phyloP scores from a whole-genome alignment of 345 rosid species.

The Lumnitzera littorea region DNA sequence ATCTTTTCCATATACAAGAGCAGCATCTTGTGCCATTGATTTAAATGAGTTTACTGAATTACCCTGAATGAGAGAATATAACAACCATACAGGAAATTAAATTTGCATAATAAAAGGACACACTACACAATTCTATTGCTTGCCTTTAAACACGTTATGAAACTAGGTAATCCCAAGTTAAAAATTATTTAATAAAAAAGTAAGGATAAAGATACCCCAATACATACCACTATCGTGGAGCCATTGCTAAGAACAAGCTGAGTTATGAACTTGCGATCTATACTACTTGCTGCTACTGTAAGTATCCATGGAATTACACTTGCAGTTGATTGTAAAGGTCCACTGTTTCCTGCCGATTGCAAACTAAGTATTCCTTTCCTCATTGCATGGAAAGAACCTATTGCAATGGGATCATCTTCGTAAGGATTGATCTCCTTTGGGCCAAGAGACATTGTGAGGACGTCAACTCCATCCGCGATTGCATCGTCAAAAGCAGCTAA shows the following conservation, averaged over 20 bases:
- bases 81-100: too few species aligned
- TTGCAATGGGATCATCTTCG: slow-evolving; percentile 14
- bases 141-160: too few species aligned
- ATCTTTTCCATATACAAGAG: too few species aligned
- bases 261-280: slow-evolving; percentile 16
- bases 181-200: too few species aligned
- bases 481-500: slow-evolving; percentile 61
- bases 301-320: slow-evolving; percentile 28
- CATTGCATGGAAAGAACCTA: slow-evolving; percentile 48
- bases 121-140: too few species aligned
- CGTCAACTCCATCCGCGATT: slow-evolving; percentile 54
- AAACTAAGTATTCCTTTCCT: slow-evolving; percentile 40
- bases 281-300: slow-evolving; percentile 28
- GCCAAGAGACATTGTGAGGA: slow-evolving; percentile 27
- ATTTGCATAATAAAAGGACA: too few species aligned
- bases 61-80: too few species aligned
- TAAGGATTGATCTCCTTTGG: fast-evolving
- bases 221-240: slow-evolving; percentile 26
- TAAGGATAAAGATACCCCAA: too few species aligned
- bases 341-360: slow-evolving; percentile 23
- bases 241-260: slow-evolving; percentile 17
- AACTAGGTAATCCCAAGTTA: too few species aligned
- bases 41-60: too few species aligned
- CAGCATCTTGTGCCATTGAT: too few species aligned
- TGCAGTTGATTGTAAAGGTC: slow-evolving; percentile 10